Evolutionary conservation across 2,329 filamentous ascomycete species (phyloP).

Genomic region (Calonectria henricotiae): DNA sequence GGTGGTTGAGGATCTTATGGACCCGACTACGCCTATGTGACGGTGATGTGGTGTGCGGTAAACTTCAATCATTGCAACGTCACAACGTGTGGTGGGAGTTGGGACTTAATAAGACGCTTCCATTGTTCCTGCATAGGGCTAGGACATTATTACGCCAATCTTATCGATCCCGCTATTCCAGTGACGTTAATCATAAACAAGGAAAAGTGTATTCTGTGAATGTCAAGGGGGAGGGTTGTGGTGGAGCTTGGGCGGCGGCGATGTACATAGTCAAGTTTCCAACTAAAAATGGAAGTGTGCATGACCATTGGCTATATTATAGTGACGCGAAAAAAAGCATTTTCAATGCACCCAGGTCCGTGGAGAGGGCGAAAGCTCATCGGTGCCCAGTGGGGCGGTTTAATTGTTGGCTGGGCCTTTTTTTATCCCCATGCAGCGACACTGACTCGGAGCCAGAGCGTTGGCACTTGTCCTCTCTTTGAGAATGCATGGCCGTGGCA

Average conservation of each 20-base stretch:
- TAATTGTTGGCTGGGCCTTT: constrained; percentile 13
- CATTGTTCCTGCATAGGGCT: constrained; percentile 22
- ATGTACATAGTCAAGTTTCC: background rate
- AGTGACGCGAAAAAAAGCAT: constrained; percentile 21
- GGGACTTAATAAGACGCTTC: background rate
- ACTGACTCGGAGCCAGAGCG: constrained; percentile 32
- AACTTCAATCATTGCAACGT: constrained; percentile 11
- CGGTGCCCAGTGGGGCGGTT: constrained; percentile 20
- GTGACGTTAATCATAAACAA: background rate
- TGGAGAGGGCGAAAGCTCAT: constrained; percentile 29
- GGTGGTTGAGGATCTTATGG: background rate
- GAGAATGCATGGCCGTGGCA: background rate
- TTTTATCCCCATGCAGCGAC: constrained; percentile 22
- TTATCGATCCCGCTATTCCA: constrained; percentile 9
- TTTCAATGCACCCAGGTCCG: constrained; percentile 31
- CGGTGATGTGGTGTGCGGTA: background rate
- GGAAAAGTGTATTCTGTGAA: background rate
- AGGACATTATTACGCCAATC: constrained; percentile 2
- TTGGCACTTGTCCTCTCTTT: background rate
- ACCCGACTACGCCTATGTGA: background rate
- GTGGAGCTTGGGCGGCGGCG: background rate
- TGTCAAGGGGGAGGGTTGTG: background rate
- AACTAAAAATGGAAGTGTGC: background rate
- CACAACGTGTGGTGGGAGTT: constrained; percentile 7
- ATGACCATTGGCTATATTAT: background rate